Percentiles rank a stretch among this genome's conserved stretches.
These are phyloP conservation scores for Fusarium sp. DNA, from an alignment of 2,329 filamentous ascomycete species.

Conservation along the genomic window DNA sequence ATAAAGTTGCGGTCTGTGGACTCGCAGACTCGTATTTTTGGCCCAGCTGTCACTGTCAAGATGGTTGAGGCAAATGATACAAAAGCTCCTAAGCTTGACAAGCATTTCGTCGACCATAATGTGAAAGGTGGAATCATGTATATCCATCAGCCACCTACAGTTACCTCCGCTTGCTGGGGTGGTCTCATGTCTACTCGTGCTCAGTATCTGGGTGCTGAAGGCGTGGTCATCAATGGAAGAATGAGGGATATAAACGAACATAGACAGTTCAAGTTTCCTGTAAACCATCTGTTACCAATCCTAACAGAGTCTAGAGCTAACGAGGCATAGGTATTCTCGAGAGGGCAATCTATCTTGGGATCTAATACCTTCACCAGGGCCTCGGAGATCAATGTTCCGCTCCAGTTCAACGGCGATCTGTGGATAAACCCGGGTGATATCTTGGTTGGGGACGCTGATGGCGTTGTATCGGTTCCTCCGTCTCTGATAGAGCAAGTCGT, in stretches of 20 bases:
- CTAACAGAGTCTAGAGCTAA: background rate
- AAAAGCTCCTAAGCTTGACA: conserved; percentile 41
- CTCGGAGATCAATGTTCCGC: conserved; percentile 44
- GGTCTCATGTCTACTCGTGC: conserved; percentile 48
- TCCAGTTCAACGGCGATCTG: conserved; percentile 44
- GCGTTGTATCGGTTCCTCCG: conserved; percentile 46
- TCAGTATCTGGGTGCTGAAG: conserved; percentile 43
- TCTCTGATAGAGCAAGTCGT: conserved; percentile 41
- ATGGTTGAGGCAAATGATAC: conserved; percentile 46
- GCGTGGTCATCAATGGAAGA: conserved; percentile 46
- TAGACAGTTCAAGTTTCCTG: conserved; percentile 34
- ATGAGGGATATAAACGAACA: conserved; percentile 48
- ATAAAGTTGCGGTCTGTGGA: conserved; percentile 43
- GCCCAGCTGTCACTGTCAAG: conserved; percentile 47
- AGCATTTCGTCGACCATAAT: conserved; percentile 48
- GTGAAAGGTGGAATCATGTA: conserved; percentile 43
- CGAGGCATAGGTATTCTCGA: conserved; percentile 43
- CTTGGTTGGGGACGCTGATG: conserved; percentile 46
- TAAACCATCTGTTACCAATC: background rate
- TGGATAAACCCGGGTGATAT: conserved; percentile 49
- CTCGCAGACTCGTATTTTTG: conserved; percentile 31
- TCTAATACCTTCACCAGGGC: conserved; percentile 48
- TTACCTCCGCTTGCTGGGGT: conserved; percentile 47
- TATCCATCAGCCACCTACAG: conserved; percentile 45
- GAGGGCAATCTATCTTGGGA: conserved; percentile 44